Base-by-base conservation (phyloP, 2,329 filamentous ascomycete species). In the Ceratocystis albifundus region DNA sequence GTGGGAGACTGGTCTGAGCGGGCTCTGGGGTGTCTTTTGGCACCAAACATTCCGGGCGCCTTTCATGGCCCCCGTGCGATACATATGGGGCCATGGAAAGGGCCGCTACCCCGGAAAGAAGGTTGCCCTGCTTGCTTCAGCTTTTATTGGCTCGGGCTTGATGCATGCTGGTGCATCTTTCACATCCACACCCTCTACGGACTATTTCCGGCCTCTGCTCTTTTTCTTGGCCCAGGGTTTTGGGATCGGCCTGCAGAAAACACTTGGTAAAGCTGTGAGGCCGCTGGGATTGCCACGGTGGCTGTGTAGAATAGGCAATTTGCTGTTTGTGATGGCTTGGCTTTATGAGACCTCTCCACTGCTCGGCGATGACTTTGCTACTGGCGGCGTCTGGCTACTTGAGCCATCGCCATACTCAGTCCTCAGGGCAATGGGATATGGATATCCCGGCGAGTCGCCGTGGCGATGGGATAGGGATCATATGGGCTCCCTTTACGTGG, bases 21-120 rank as follows among this genome's bases (percentile, higher is more conserved):
- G 91, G 0, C 88, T 87, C 76, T 97, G 93, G 93, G 86, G 88
- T 57, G 80, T 79, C 25, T 93, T 85, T 81, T 96, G 93, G 93
- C 93, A 97, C 74, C 92, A 96, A 75, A 86, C 87, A 2, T 95
- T 96, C 76, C 87, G 91, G 0, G 81, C 85, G 66, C 84, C 83
- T 1, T 91, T 93, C 72, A 76, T 82, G 48, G 81, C 84, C 3
- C 86, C 87, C 0, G 77, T 80, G 0, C 74, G 74, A 1, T 82
- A 77, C 71, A 71, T 87, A 66, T 73, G 75, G 7, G 70, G 73
- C 68, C 65, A 68, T 50, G 75, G 79, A 20, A 73, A 78, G 70
- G n/a, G 71, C 2, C 48, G 72, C 3, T 62, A 66, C 22, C 67
- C 64, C 3, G 67, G 67, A 3, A 68, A 68, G 36, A n/a, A 68